Evolutionary conservation across 1,284 basidiomycete genomes (phyloP), one percentile per base, ranked within the genome.

Genomic region (Cryptococcus sp.): DNA sequence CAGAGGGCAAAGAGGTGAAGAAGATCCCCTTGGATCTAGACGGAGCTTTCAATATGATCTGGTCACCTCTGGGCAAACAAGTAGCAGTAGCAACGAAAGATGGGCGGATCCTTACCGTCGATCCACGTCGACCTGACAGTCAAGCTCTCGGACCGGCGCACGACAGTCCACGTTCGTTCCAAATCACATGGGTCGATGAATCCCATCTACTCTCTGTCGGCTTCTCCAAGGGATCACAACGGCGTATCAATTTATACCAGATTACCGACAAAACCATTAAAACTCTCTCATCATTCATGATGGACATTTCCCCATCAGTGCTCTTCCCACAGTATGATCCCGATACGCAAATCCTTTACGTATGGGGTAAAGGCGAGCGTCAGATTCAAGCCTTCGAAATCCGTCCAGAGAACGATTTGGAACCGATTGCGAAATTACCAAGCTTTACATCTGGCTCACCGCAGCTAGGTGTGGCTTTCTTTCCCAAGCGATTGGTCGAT

Each of bases 321-420:
- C 64, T 79, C 7, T 78, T 77, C 63, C 76, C 77, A 0, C 62
- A 63, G 39, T 77, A 68, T 54, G 78, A 80, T 56, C 56, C 69
- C 22, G 78, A 79, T 58, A 79, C 77, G 1, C 54, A 56, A 5
- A 75, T 80, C 32, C 63, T 78, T 14, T 73, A 73, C 48, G 62
- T 76, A 4, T 78, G 77, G 72, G 71, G 75, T 25, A 76, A 78
- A 56, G 78, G 78, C 21, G 78, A 78, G 50, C 60, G 76, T 3
- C 69, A 70, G 9, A 75, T 78, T 47, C 66, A 72, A 39, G 66
- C 73, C 0, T 78, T 67, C 56, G 74, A 77, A 52, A 52, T 78
- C n/a, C 56, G 72, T 32, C 61, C 66, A 3, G 56, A 56, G 10
- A 52, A 50, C 10, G 21, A 16, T 23, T 5, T 21, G 11, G 67